Evolutionary conservation across 2,329 filamentous ascomycete species (phyloP).

Genomic region (Escovopsis sp.): DNA sequence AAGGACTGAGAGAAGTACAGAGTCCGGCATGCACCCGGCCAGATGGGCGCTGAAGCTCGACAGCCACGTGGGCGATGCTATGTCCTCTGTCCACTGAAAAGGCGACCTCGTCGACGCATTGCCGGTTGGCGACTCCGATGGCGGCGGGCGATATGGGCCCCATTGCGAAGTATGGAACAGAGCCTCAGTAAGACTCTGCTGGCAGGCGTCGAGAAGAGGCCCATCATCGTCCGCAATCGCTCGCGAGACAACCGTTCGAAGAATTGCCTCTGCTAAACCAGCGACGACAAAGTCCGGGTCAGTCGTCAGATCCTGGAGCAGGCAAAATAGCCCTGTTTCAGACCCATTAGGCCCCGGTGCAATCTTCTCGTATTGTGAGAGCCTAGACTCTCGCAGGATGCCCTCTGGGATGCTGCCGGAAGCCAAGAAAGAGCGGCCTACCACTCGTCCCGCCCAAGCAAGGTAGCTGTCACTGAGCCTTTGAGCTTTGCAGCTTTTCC

Average conservation of each 20-base stretch:
- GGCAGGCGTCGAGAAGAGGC: slow-evolving; percentile 34
- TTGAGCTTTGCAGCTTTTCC: slow-evolving; percentile 57
- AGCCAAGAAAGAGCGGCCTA: slow-evolving; percentile 71
- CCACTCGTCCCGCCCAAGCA: slow-evolving; percentile 70
- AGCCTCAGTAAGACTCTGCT: slow-evolving; percentile 35
- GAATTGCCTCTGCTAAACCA: slow-evolving; percentile 45
- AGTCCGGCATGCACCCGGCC: slow-evolving; percentile 41
- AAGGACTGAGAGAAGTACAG: slow-evolving; percentile 56
- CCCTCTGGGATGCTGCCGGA: slow-evolving; percentile 52
- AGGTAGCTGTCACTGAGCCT: slow-evolving; percentile 54
- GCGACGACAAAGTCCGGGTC: slow-evolving; percentile 39
- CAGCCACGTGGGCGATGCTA: slow-evolving; percentile 43
- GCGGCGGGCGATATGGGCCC: slow-evolving; percentile 38
- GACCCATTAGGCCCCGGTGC: slow-evolving; percentile 39
- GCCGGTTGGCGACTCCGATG: slow-evolving; percentile 28
- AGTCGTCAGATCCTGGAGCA: slow-evolving; percentile 47
- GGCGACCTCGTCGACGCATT: slow-evolving; percentile 7
- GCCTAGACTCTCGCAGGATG: slow-evolving; percentile 43
- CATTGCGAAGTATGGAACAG: slow-evolving; percentile 42
- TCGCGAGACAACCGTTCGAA: slow-evolving; percentile 42
- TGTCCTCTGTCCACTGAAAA: slow-evolving; percentile 18
- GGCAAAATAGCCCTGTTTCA: slow-evolving; percentile 45
- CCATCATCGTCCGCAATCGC: slow-evolving; percentile 32
- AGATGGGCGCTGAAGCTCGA: slow-evolving; percentile 46
- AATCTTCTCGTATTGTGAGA: slow-evolving; percentile 34